A percentile compares a stretch with the other conserved stretches of the same genome.
Evolutionary conservation across 495 filamentous ascomycete genomes (phyloP).

Genomic region (Aspergillus indologenus): DNA sequence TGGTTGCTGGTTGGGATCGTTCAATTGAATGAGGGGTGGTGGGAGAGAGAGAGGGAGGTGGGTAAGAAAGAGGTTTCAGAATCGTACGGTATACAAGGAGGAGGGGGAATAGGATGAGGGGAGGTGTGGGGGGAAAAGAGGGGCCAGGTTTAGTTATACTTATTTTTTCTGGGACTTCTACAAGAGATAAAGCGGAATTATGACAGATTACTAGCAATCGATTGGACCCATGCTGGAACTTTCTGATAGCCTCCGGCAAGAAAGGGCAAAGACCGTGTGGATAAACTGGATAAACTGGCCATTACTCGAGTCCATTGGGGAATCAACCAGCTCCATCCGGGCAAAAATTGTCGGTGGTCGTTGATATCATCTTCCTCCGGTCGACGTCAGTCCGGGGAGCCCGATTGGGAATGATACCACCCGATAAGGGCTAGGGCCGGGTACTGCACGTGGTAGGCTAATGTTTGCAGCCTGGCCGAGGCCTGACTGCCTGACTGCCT

Average conservation of each 20-base stretch:
- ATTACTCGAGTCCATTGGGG: not conserved
- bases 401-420: slow-evolving; percentile 17
- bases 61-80: not conserved
- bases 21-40: slow-evolving; percentile 5
- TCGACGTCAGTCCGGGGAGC: slow-evolving; percentile 28
- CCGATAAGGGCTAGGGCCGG: slow-evolving; percentile 29
- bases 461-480: too few species aligned
- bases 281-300: too few species aligned
- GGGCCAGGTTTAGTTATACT: too few species aligned
- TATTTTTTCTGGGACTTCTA: too few species aligned
- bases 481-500: slow-evolving; percentile 14
- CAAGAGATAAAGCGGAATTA: too few species aligned
- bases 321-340: not conserved
- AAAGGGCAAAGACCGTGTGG: too few species aligned
- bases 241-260: too few species aligned
- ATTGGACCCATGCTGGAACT: too few species aligned
- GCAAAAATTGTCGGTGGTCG: not conserved
- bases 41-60: not conserved
- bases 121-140: not conserved
- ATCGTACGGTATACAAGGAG: not conserved
- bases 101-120: not conserved
- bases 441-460: slow-evolving; percentile 22
- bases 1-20: slow-evolving; percentile 13
- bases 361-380: slow-evolving; percentile 22
- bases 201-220: too few species aligned